A percentile compares a stretch with the other conserved stretches of the same genome.
Evolutionary conservation across 805 yeast species (phyloP).

Genomic region (Ogataea nakhonphanomensis): DNA sequence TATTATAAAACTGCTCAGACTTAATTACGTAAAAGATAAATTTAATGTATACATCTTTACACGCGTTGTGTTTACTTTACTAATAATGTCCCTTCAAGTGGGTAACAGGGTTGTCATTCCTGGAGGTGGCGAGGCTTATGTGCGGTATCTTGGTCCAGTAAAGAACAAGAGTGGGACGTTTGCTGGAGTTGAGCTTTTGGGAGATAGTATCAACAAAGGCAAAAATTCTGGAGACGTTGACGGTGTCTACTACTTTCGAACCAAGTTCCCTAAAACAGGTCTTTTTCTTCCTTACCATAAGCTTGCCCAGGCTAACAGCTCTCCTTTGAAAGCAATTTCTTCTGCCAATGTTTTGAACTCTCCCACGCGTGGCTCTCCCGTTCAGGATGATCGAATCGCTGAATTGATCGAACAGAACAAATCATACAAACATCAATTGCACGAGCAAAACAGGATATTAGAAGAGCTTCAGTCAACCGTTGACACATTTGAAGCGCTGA

Average conservation of each 20-base stretch:
- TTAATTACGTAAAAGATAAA: background rate
- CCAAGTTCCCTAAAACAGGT: constrained; percentile 64
- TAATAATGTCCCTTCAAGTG: constrained; percentile 7
- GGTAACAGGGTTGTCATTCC: constrained; percentile 41
- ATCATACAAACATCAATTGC: constrained; percentile 33
- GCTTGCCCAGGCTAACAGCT: constrained; percentile 25
- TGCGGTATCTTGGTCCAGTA: constrained; percentile 71
- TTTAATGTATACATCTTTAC: background rate
- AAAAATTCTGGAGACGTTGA: constrained; percentile 83
- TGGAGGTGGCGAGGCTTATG: constrained; percentile 64
- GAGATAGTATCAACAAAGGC: constrained; percentile 61
- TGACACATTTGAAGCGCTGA: constrained; percentile 44
- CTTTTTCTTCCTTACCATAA: constrained; percentile 63
- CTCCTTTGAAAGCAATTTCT: constrained; percentile 14
- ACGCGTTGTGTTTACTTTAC: constrained; percentile 1
- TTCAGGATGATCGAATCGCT: constrained; percentile 5
- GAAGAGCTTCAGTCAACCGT: constrained; percentile 47
- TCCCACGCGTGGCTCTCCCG: constrained; percentile 6
- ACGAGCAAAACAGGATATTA: constrained; percentile 43
- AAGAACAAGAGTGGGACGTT: constrained; percentile 69
- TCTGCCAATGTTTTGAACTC: constrained; percentile 10
- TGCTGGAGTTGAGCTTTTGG: constrained; percentile 86
- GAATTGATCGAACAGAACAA: constrained; percentile 7
- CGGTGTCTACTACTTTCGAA: constrained; percentile 67
- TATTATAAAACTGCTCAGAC: constrained; percentile 10